These are phyloP conservation scores for Penicillium sp. DNA, from an alignment of 2,329 filamentous ascomycete species.

Conservation along the genomic window DNA sequence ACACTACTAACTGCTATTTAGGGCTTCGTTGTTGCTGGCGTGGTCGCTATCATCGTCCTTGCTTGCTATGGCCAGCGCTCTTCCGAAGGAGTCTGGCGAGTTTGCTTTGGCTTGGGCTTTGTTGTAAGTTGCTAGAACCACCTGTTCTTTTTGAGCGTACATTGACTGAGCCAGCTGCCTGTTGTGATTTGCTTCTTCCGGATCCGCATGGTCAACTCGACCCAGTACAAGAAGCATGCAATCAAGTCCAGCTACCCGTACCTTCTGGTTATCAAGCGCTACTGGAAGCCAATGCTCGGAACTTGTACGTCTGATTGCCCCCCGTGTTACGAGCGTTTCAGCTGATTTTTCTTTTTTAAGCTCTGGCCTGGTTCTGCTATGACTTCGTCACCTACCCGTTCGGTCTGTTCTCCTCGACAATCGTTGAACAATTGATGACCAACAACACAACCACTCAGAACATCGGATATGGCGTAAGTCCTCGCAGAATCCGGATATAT, in stretches of 20 bases:
- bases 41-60: slow-evolving; percentile 28
- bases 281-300: slow-evolving; percentile 53
- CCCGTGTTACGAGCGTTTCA: too few relatives aligned
- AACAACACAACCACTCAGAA: slow-evolving; percentile 43
- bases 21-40: slow-evolving; percentile 25
- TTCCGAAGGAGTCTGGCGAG: slow-evolving; percentile 48
- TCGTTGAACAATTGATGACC: slow-evolving; percentile 47
- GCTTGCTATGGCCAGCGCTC: slow-evolving; percentile 22
- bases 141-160: neutral
- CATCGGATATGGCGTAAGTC: slow-evolving; percentile 26
- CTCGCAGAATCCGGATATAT: fast-evolving
- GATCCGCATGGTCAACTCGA: slow-evolving; percentile 54
- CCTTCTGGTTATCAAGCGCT: slow-evolving; percentile 48
- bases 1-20: neutral
- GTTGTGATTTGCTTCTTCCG: slow-evolving; percentile 56
- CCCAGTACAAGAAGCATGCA: slow-evolving; percentile 50
- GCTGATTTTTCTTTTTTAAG: slow-evolving; percentile 6
- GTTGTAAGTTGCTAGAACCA: slow-evolving; percentile 24
- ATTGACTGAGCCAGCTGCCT: slow-evolving; percentile 36
- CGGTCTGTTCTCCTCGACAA: slow-evolving; percentile 57
- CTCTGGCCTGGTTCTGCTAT: slow-evolving; percentile 55
- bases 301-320: slow-evolving; percentile 27
- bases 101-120: slow-evolving; percentile 52
- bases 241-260: slow-evolving; percentile 52
- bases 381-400: slow-evolving; percentile 59